Percentiles rank a stretch among this genome's conserved stretches.
phyloP scores from a whole-genome alignment of 768 basidiomycete genomes.

The Phanerochaete carnosa region DNA sequence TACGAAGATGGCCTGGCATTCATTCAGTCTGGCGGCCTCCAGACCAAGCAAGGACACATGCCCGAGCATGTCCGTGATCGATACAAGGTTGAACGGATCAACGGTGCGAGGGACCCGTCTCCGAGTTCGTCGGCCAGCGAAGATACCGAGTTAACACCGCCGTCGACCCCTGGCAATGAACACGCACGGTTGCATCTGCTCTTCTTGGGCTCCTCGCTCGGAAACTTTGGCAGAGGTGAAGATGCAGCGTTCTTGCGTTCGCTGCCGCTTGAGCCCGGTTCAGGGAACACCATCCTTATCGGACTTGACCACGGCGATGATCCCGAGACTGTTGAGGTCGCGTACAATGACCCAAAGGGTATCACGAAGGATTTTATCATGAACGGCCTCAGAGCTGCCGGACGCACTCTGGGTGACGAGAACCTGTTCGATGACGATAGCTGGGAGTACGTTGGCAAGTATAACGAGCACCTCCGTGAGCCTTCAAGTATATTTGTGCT shows the following conservation, averaged over 20 bases:
- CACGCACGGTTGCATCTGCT: constrained; percentile 71
- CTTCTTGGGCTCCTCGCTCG: constrained; percentile 89
- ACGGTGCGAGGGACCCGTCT: constrained; percentile 30
- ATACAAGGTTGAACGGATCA: constrained; percentile 13
- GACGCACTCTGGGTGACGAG: constrained; percentile 65
- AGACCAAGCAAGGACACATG: constrained; percentile 20
- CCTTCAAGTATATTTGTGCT: not conserved
- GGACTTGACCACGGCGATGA: constrained; percentile 88
- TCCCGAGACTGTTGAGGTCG: constrained; percentile 66
- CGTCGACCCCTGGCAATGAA: constrained; percentile 46
- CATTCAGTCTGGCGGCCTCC: constrained; percentile 62
- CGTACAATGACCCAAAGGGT: constrained; percentile 83
- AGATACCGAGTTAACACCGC: constrained; percentile 25
- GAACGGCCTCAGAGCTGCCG: constrained; percentile 76
- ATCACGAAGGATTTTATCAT: constrained; percentile 76
- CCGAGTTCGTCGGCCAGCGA: constrained; percentile 27
- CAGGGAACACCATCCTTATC: constrained; percentile 80
- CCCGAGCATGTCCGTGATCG: constrained; percentile 9
- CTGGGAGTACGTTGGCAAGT: constrained; percentile 69
- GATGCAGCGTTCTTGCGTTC: constrained; percentile 72
- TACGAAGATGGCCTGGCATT: constrained; percentile 88
- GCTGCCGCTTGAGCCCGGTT: constrained; percentile 71
- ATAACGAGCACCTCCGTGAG: constrained; percentile 54
- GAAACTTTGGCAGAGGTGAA: constrained; percentile 77
- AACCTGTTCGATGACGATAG: constrained; percentile 57